Conservation (phyloP, 2,329 filamentous ascomycete species). For the Coleophoma crateriformis region DNA sequence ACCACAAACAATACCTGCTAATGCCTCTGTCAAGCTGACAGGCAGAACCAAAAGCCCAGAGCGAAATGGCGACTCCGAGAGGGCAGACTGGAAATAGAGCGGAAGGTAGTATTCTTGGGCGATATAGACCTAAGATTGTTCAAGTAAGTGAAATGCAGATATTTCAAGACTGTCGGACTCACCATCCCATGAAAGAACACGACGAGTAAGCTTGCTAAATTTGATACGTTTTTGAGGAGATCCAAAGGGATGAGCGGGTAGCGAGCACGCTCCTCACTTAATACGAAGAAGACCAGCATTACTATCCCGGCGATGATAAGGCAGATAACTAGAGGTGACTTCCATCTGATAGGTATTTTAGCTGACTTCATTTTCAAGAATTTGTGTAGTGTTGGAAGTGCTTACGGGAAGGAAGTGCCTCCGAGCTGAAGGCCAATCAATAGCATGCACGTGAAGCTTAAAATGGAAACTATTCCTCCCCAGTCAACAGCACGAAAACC, state of each 20-base stretch:
- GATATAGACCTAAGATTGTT: conserved; percentile 27
- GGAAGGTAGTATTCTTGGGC: conserved; percentile 36
- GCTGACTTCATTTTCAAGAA: background rate
- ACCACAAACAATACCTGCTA: conserved; percentile 51
- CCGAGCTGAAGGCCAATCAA: conserved; percentile 72
- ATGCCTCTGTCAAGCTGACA: conserved; percentile 57
- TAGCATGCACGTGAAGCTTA: conserved; percentile 75
- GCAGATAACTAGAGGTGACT: conserved; percentile 68
- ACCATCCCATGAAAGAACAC: conserved; percentile 66
- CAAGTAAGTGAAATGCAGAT: background rate
- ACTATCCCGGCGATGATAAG: conserved; percentile 69
- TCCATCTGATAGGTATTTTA: conserved; percentile 42
- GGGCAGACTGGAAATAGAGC: conserved; percentile 77
- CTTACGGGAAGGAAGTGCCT: background rate
- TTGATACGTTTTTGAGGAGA: conserved; percentile 63
- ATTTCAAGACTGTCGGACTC: background rate
- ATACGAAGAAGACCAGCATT: conserved; percentile 50
- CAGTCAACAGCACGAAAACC: background rate
- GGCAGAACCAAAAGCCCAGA: conserved; percentile 72
- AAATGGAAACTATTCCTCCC: conserved; percentile 34
- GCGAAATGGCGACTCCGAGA: conserved; percentile 61
- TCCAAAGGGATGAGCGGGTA: conserved; percentile 72
- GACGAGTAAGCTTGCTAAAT: conserved; percentile 57
- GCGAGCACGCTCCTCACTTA: conserved; percentile 67
- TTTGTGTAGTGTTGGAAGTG: background rate